A percentile compares a stretch with the other conserved stretches of the same genome.
phyloP scores from a whole-genome alignment of 805 yeast genomes.

The Lipomyces sp. region DNA sequence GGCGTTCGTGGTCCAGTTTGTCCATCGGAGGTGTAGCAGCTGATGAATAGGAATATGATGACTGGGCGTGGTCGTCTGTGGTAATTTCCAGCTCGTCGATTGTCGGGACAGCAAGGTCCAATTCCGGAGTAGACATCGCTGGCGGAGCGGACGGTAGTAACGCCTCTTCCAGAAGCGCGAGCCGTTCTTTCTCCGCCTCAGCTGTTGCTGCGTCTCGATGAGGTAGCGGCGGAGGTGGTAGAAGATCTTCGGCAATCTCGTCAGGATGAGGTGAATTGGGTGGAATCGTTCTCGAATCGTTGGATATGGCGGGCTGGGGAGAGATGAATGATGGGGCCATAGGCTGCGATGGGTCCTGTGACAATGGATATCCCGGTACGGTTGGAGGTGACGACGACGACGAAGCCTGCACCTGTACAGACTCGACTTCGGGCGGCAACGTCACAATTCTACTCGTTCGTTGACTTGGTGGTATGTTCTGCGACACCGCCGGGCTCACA shows the following conservation, averaged over 20 bases:
- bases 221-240: slow-evolving; percentile 32
- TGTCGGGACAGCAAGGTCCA: slow-evolving; percentile 15
- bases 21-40: slow-evolving; percentile 6
- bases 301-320: background rate
- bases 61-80: background rate
- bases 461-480: background rate
- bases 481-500: background rate
- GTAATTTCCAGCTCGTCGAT: slow-evolving; percentile 15
- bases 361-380: slow-evolving; percentile 5
- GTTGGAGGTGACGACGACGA: background rate
- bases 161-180: slow-evolving; percentile 60
- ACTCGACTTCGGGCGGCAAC: background rate
- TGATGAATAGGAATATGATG: background rate
- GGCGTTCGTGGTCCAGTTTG: slow-evolving; percentile 32
- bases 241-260: background rate
- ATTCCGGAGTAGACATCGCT: background rate
- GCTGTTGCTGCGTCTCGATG: slow-evolving; percentile 12
- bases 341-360: background rate
- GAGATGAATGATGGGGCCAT: background rate
- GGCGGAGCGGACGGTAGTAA: slow-evolving; percentile 65
- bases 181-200: slow-evolving; percentile 60
- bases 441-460: background rate
- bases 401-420: background rate
- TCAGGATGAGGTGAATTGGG: slow-evolving; percentile 6
- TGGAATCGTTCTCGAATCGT: slow-evolving; percentile 4